phyloP scores from a whole-genome alignment of 108 stramenopile species.

The Cyclotella distinguenda region DNA sequence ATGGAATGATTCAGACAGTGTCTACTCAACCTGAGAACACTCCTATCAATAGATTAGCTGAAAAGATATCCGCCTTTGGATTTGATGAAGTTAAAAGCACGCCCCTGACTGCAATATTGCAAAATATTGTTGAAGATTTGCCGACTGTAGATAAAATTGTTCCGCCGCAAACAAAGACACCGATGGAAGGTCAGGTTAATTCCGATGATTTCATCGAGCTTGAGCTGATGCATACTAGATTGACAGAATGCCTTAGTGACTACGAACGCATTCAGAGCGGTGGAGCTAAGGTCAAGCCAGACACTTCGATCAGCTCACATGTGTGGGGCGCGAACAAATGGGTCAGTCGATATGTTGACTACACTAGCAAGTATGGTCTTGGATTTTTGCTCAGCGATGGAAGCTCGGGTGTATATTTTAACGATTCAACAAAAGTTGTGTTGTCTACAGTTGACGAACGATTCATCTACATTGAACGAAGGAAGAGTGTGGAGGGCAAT shows the following conservation, averaged over 20 bases:
- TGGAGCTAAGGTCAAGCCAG: conserved; percentile 41
- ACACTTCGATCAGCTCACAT: conserved; percentile 31
- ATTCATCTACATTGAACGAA: conserved; percentile 93
- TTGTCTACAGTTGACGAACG: conserved; percentile 75
- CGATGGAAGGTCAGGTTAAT: not conserved
- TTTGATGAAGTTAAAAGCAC: conserved; percentile 23
- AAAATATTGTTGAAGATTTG: not conserved
- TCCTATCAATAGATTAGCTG: conserved; percentile 17
- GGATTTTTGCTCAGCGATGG: conserved; percentile 95
- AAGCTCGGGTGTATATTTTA: conserved; percentile 96
- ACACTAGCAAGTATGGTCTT: conserved; percentile 97
- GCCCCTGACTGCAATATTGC: conserved; percentile 3
- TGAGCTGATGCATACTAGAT: conserved; percentile 51
- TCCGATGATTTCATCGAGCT: conserved; percentile 47
- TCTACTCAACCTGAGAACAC: not conserved
- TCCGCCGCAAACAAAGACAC: conserved; percentile 4
- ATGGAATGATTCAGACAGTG: too few relatives aligned
- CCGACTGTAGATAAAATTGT: not conserved
- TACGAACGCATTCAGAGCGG: conserved; percentile 42
- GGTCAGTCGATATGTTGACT: conserved; percentile 97
- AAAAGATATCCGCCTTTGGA: conserved; percentile 22
- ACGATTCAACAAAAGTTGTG: conserved; percentile 95
- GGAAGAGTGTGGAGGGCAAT: conserved; percentile 30
- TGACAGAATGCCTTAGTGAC: conserved; percentile 38
- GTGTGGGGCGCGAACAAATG: conserved; percentile 73